Evolutionary conservation across 441 rosid genomes (phyloP), one percentile per base, ranked within the genome.

Genomic region (Corymbia calophylla): DNA sequence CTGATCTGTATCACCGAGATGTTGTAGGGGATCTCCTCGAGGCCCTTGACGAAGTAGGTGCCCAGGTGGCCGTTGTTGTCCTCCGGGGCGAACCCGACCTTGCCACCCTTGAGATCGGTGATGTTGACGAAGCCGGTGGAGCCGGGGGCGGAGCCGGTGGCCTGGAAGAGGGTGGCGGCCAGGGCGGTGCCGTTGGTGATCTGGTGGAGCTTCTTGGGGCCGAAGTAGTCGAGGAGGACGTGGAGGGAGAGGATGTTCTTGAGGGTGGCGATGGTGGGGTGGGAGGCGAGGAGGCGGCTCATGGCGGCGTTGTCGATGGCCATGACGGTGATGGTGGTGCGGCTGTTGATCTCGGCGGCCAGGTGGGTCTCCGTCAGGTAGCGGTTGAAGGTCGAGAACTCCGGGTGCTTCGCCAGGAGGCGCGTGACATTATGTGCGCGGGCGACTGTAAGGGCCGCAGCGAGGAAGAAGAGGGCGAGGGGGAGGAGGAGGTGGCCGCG

Each of bases 161-260:
- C 58, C 87, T 29, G 47, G 89, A 89, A 15, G 60, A 87, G 8
- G 53, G 89, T 32, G 62, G 55, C 87, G n/a, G 91, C 89, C 66
- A 64, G 81, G 48, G 87, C 44, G 60, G 68, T 55, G 25, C 87
- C 87, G 64, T 53, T 31, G 62, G 87, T 32, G 87, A 86, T 35
- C 68, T 86, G 87, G 87, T 86, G 87, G 68, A 86, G 87, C 87
- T 86, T 86, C 87, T 53, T 53, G 87, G 68, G 19, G 68, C n/a
- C 87, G 87, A 86, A 86, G 87, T 55, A 86, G 64, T 86, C 87
- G 62, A 86, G 87, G 87, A 86, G 87, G 29, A 86, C 60, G 87
- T 86, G 87, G 87, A 86, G 87, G 51, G 87, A 86, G 68, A 86
- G 87, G 27, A 51, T 25, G 87, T 86, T 86, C 87, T 53, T 86